Conservation (phyloP, 2,329 filamentous ascomycete species). For the Trichoderma sp. region DNA sequence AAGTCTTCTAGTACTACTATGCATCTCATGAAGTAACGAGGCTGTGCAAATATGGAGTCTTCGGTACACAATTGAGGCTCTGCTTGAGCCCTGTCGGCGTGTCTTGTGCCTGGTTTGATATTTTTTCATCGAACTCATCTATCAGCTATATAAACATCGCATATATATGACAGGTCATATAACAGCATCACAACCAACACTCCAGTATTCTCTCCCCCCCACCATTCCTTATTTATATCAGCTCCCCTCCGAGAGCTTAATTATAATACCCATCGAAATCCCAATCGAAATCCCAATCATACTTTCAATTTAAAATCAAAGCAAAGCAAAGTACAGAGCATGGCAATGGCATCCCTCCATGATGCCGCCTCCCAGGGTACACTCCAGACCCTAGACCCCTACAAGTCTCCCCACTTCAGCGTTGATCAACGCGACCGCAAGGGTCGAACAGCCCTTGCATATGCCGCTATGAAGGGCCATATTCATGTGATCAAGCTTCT, state of each 20-base stretch:
- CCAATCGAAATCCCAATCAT: not conserved
- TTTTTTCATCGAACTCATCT: not conserved
- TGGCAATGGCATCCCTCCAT: constrained; percentile 4
- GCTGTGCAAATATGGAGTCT: not conserved
- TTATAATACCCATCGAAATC: not conserved
- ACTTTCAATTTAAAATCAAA: not conserved
- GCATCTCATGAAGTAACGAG: not conserved
- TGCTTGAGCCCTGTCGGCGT: not conserved
- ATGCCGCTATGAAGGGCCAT: not conserved
- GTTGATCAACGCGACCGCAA: not conserved
- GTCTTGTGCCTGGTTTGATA: not conserved
- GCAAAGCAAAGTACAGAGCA: not conserved
- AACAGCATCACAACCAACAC: not conserved
- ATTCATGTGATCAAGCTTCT: constrained; percentile 2
- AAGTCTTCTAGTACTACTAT: not conserved
- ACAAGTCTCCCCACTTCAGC: not conserved
- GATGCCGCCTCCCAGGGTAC: not conserved
- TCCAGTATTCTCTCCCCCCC: not conserved
- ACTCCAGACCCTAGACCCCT: not conserved
- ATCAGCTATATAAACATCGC: not conserved
- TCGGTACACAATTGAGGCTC: not conserved
- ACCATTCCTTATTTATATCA: not conserved
- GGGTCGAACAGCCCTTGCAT: not conserved
- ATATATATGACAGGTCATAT: not conserved
- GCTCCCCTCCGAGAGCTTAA: not conserved